Conservation (phyloP, 148 eudicot species). For the Rhododendron ovatum region DNA sequence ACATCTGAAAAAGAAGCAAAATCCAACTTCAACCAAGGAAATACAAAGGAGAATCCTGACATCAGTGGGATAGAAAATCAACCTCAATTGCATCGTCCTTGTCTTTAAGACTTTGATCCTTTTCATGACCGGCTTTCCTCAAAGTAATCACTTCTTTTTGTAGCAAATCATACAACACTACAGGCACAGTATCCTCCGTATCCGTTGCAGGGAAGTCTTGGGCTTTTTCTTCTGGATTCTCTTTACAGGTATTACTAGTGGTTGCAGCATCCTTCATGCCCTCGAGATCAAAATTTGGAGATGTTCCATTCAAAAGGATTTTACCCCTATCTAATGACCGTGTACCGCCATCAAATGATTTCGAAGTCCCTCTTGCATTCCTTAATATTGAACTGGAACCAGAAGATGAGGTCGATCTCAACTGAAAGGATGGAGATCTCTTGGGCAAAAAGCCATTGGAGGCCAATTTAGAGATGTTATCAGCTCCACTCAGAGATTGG, state of each 20-base stretch:
- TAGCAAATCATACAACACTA: slow-evolving; percentile 74
- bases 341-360: slow-evolving; percentile 75
- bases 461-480: slow-evolving; percentile 50
- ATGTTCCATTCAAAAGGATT: slow-evolving; percentile 55
- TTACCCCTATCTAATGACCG: slow-evolving; percentile 79
- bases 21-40: background rate
- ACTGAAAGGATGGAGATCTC: slow-evolving; percentile 64
- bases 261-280: slow-evolving; percentile 52
- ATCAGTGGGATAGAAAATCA: background rate
- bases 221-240: slow-evolving; percentile 58
- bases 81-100: slow-evolving; percentile 99
- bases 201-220: slow-evolving; percentile 47
- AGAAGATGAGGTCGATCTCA: slow-evolving; percentile 45
- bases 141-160: slow-evolving; percentile 89
- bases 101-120: slow-evolving; percentile 97
- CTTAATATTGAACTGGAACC: slow-evolving; percentile 55
- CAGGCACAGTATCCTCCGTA: slow-evolving; percentile 78
- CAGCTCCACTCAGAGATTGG: slow-evolving; percentile 67
- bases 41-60: background rate
- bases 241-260: slow-evolving; percentile 44
- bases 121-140: slow-evolving; percentile 88
- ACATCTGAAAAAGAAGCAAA: slow-evolving; percentile 50
- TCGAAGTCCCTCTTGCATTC: slow-evolving; percentile 77
- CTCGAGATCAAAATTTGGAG: slow-evolving; percentile 50
- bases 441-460: slow-evolving; percentile 69